These are phyloP conservation scores for Nannochloropsis oceanica DNA, from an alignment of 108 stramenopile species.

Conservation along the genomic window DNA sequence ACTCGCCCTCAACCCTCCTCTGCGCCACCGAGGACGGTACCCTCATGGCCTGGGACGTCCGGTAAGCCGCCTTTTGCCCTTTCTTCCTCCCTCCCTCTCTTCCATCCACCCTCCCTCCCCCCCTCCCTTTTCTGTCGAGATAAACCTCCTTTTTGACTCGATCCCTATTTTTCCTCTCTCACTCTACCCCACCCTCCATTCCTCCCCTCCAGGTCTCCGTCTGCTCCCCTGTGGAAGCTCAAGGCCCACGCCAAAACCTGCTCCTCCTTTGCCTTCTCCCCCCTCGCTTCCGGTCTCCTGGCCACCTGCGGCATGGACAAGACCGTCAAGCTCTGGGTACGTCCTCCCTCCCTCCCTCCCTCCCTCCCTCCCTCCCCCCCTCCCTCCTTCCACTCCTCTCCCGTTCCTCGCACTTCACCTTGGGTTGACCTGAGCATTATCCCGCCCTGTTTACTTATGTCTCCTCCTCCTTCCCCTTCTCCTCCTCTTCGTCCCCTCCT, in stretches of 20 bases:
- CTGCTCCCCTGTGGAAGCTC: slow-evolving; percentile 1
- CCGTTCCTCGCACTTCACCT: not conserved
- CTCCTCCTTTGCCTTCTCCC: slow-evolving; percentile 6
- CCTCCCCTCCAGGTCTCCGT: not conserved
- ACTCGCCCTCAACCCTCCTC: not conserved
- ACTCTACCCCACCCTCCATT: not conserved
- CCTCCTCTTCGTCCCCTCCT: not conserved
- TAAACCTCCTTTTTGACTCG: not conserved
- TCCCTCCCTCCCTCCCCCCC: not conserved
- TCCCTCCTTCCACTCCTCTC: not conserved
- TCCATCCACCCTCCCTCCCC: not conserved
- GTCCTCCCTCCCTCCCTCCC: not conserved
- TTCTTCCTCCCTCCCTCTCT: too few relatives aligned
- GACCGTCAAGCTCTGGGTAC: slow-evolving; percentile 27
- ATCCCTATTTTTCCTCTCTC: not conserved
- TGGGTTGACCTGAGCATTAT: not conserved
- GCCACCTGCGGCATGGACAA: slow-evolving; percentile 31
- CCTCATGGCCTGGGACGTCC: slow-evolving; percentile 23
- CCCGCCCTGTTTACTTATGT: not conserved
- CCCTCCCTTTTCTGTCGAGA: not conserved
- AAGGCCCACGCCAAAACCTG: slow-evolving; percentile 21
- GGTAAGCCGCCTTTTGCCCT: not conserved
- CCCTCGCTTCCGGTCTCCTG: slow-evolving; percentile 22
- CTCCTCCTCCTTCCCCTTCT: not conserved
- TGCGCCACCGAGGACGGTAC: slow-evolving; percentile 26